These are phyloP conservation scores for Syzygium aromaticum DNA, from an alignment of 345 rosid genomes.

Conservation along the genomic window DNA sequence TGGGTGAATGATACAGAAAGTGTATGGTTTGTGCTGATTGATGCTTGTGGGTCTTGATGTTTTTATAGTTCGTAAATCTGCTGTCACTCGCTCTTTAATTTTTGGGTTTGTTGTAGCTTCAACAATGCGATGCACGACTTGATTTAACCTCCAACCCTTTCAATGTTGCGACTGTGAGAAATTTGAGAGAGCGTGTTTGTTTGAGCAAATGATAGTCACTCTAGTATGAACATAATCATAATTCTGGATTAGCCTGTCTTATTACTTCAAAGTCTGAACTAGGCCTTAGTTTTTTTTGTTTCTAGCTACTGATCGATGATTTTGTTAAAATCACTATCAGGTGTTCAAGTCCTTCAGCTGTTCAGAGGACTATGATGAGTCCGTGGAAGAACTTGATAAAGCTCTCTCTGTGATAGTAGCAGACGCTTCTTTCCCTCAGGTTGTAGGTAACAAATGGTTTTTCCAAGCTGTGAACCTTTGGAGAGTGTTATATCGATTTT, in stretches of 20 bases:
- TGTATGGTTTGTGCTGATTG: background rate
- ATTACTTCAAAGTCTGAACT: background rate
- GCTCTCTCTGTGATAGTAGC: conserved; percentile 41
- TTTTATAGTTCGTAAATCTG: background rate
- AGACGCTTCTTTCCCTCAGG: conserved; percentile 71
- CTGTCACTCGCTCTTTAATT: background rate
- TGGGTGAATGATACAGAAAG: background rate
- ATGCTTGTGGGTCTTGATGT: background rate
- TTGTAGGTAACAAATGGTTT: conserved; percentile 4
- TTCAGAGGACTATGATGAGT: conserved; percentile 35
- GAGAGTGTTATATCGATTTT: background rate
- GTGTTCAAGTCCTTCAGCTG: conserved; percentile 8
- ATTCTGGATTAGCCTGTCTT: background rate
- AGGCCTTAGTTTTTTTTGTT: background rate
- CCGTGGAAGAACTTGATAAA: conserved; percentile 51
- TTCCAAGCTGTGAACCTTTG: background rate
- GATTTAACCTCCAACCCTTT: background rate
- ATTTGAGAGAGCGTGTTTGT: background rate
- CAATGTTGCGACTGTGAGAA: background rate
- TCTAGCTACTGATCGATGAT: background rate
- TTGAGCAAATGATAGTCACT: background rate
- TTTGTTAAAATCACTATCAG: background rate
- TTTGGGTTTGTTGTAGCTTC: background rate
- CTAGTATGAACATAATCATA: background rate
- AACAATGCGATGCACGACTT: background rate